These are phyloP conservation scores for Chaetoceros tenuissimus DNA, from an alignment of 108 stramenopile species.

Conservation along the genomic window DNA sequence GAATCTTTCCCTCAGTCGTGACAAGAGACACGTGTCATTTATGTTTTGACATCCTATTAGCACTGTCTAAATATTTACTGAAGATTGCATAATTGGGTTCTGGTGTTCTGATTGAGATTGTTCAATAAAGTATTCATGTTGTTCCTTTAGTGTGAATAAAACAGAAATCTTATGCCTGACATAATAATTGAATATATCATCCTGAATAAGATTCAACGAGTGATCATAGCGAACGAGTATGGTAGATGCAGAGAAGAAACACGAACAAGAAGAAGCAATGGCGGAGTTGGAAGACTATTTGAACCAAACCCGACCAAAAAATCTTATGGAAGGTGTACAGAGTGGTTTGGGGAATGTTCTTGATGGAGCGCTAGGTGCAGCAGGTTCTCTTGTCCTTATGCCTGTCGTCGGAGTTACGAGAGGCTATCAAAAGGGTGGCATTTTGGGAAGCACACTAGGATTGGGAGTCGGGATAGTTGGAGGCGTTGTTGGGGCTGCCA, in stretches of 20 bases:
- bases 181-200: too few relatives aligned
- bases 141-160: too few relatives aligned
- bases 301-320: conserved; percentile 26
- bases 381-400: conserved; percentile 50
- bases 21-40: too few relatives aligned
- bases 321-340: conserved; percentile 25
- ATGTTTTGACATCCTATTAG: too few relatives aligned
- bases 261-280: conserved; percentile 31
- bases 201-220: too few relatives aligned
- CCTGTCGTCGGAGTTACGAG: conserved; percentile 32
- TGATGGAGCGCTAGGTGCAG: conserved; percentile 57
- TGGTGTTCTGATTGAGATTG: too few relatives aligned
- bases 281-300: conserved; percentile 22
- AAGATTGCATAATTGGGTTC: too few relatives aligned
- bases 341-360: conserved; percentile 56
- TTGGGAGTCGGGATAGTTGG: conserved; percentile 37
- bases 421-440: conserved; percentile 18
- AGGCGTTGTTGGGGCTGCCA: conserved; percentile 43
- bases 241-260: conserved; percentile 5
- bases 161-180: too few relatives aligned
- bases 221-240: too few relatives aligned
- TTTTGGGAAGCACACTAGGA: conserved; percentile 26
- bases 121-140: too few relatives aligned
- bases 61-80: too few relatives aligned
- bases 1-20: too few relatives aligned